A percentile compares a stretch with the other conserved stretches of the same genome.
phyloP scores from a whole-genome alignment of 2,329 filamentous ascomycete species.

The Drechslera avenae region DNA sequence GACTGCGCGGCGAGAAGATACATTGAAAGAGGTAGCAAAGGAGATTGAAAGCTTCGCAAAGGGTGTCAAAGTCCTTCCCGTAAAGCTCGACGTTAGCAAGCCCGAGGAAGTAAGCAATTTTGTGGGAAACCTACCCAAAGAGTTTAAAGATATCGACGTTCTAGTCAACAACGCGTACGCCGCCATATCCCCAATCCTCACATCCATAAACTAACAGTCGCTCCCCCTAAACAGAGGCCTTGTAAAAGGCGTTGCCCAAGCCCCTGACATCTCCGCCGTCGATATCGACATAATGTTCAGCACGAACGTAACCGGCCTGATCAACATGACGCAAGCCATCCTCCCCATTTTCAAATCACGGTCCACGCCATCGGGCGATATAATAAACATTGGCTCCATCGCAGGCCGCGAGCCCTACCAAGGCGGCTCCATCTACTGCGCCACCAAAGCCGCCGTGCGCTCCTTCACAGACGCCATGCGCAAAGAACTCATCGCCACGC shows the following conservation, averaged over 20 bases:
- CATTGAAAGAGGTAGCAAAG: constrained; percentile 73
- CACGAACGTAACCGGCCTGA: constrained; percentile 92
- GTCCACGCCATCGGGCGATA: constrained; percentile 68
- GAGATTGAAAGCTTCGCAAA: constrained; percentile 75
- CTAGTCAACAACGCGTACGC: constrained; percentile 69
- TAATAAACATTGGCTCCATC: constrained; percentile 94
- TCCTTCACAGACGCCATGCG: constrained; percentile 83
- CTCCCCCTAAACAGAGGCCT: constrained; percentile 65
- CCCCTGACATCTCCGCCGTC: constrained; percentile 78
- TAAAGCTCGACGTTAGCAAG: constrained; percentile 86
- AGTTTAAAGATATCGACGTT: constrained; percentile 83
- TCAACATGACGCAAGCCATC: constrained; percentile 94
- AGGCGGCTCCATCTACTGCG: constrained; percentile 90
- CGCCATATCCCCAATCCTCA: background rate
- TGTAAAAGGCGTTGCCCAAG: constrained; percentile 84
- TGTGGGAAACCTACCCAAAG: constrained; percentile 73
- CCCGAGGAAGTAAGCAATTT: constrained; percentile 75
- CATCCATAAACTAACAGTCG: no score
- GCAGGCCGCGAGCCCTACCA: constrained; percentile 87
- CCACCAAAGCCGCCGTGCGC: constrained; percentile 86
- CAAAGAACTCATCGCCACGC: constrained; percentile 79
- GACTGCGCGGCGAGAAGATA: constrained; percentile 84
- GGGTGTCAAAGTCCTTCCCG: constrained; percentile 77
- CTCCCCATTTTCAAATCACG: constrained; percentile 77
- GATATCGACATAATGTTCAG: constrained; percentile 88